phyloP scores from a whole-genome alignment of 208 protist genomes.

The Kentomonas sorsogonicus region DNA sequence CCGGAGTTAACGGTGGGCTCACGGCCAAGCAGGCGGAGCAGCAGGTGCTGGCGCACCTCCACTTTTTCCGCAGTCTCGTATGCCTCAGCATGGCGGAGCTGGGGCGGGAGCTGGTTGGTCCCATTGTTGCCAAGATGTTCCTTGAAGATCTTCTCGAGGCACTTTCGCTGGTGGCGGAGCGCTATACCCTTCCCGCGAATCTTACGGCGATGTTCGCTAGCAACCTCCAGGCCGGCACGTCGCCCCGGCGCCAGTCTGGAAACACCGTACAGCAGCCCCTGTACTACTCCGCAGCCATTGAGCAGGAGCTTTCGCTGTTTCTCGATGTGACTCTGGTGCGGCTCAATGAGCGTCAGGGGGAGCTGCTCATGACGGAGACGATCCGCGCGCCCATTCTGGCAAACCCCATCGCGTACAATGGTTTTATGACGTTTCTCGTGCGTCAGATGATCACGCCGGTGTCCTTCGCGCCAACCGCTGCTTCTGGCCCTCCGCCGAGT shows the following conservation, averaged over 20 bases:
- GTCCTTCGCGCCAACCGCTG: neutral
- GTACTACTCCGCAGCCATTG: slow-evolving; percentile 49
- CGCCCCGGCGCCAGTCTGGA: neutral
- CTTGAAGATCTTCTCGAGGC: slow-evolving; percentile 52
- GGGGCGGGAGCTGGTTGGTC: slow-evolving; percentile 45
- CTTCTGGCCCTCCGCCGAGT: neutral
- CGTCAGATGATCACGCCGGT: slow-evolving; percentile 30
- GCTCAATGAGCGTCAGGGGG: slow-evolving; percentile 69
- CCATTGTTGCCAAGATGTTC: slow-evolving; percentile 56
- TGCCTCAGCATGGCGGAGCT: slow-evolving; percentile 51
- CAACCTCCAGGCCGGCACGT: slow-evolving; percentile 9
- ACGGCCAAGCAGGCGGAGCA: slow-evolving; percentile 31
- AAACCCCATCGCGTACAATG: slow-evolving; percentile 64
- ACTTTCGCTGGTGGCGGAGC: slow-evolving; percentile 68
- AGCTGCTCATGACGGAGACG: slow-evolving; percentile 65
- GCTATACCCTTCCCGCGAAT: slow-evolving; percentile 48
- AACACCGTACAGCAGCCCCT: slow-evolving; percentile 7
- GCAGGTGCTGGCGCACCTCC: slow-evolving; percentile 62
- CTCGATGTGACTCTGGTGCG: slow-evolving; percentile 60
- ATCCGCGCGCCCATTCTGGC: slow-evolving; percentile 52
- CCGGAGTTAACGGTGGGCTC: neutral
- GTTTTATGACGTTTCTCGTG: slow-evolving; percentile 61
- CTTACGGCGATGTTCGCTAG: slow-evolving; percentile 26
- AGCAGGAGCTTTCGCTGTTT: slow-evolving; percentile 46
- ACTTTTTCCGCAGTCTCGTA: slow-evolving; percentile 62